Base-by-base conservation (phyloP, 306 rosid genomes). In the Trichosanthes cucumerina region DNA sequence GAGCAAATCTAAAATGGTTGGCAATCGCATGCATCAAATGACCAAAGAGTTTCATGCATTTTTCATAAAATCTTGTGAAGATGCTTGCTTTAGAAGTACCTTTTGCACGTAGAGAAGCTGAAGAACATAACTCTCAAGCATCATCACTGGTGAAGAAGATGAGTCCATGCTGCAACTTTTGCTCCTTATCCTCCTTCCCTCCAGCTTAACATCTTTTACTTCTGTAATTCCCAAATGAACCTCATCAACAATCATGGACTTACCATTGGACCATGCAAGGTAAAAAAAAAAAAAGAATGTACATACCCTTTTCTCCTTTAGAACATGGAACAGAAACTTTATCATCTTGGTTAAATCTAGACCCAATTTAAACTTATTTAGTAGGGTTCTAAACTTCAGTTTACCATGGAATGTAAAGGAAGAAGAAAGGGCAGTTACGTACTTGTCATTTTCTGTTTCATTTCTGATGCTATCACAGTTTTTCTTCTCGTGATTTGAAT, bases 71-170 rank as follows among this genome's bases (percentile, higher is more conserved):
- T 76, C 79, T 52, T 71, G 76, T 44, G 83, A 64, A 79, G 87
- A 84, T 71, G 93, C 78, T 76, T 82, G 84, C 71, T 80, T 87
- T 85, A 87, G 38, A 28, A 60, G 34, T 59, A 89, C 88, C 83
- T 90, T 92, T 83, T 92, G 92, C 86, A 92, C 89, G 82, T 81
- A 89, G 70, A 86, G 86, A 84, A 91, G 84, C 88, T 89, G 95
- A 82, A 93, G 83, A 52, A 90, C 90, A 72, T 82, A 89, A 83
- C 90, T 86, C 83, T 88, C 84, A 66, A 88, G 81, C 90, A 88
- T 86, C 86, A 84, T 85, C 84, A 86, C 90, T 79, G 85, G 85
- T 76, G 91, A 83, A 14, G 93, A 84, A 14, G 93, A 84, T 28
- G 91, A 70, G 81, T 78, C 78, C 33, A 53, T 77, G 38, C 58